A percentile compares a stretch with the other conserved stretches of the same genome.
Conservation (phyloP, 2,329 filamentous ascomycete genomes). For the Penicillium sp. region DNA sequence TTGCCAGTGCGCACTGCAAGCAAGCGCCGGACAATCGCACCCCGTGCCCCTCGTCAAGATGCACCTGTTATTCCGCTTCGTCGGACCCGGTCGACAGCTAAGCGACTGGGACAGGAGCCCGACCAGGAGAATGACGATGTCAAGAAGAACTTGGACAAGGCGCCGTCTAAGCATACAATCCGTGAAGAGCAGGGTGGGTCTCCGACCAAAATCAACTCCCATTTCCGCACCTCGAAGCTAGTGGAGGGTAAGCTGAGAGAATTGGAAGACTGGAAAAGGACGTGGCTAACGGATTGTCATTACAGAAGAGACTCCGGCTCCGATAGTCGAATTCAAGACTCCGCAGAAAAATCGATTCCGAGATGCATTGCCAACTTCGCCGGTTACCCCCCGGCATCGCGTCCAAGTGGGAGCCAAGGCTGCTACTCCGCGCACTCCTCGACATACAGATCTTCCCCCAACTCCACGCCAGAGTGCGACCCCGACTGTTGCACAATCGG, state of each 20-base stretch:
- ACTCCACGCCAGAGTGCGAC: constrained; percentile 62
- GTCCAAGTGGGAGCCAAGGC: constrained; percentile 72
- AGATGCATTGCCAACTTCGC: constrained; percentile 67
- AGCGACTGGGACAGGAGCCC: constrained; percentile 14
- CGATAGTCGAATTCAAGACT: constrained; percentile 41
- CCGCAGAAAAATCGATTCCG: constrained; percentile 59
- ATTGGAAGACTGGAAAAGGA: background rate
- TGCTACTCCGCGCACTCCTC: constrained; percentile 70
- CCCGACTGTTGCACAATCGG: constrained; percentile 59
- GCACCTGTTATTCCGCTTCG: constrained; percentile 25
- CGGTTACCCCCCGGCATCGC: constrained; percentile 76
- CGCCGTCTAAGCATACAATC: constrained; percentile 48
- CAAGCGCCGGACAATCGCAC: constrained; percentile 47
- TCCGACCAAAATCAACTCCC: constrained; percentile 46
- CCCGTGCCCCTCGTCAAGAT: constrained; percentile 37
- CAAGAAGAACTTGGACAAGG: constrained; percentile 31
- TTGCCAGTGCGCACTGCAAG: constrained; percentile 40
- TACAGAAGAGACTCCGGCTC: constrained; percentile 45
- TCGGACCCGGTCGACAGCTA: constrained; percentile 38
- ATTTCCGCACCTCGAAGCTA: constrained; percentile 39
- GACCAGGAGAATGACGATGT: constrained; percentile 29
- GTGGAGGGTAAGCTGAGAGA: constrained; percentile 30
- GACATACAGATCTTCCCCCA: constrained; percentile 20
- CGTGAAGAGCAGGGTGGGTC: constrained; percentile 43
- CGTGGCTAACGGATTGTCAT: background rate